phyloP scores from a whole-genome alignment of 345 rosid species.

The Pistacia vera region DNA sequence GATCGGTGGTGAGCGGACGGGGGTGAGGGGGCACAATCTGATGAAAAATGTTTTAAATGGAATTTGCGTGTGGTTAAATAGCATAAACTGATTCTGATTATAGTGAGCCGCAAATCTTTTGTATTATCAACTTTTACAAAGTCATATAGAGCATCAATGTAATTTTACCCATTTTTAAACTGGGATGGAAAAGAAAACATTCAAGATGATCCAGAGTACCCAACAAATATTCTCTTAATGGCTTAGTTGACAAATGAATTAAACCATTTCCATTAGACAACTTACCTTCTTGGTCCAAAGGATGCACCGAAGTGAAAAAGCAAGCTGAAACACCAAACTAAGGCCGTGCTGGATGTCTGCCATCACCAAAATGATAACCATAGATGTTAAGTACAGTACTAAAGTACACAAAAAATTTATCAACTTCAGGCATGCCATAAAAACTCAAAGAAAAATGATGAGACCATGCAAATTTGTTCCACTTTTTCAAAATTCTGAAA shows the following conservation, averaged over 20 bases:
- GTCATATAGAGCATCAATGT: constrained; percentile 1
- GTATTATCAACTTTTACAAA: constrained; percentile 5
- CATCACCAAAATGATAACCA: constrained; percentile 25
- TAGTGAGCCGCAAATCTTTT: background rate
- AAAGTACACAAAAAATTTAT: background rate
- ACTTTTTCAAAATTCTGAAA: background rate
- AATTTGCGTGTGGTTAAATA: background rate
- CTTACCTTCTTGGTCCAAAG: constrained; percentile 73
- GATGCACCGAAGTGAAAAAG: constrained; percentile 75
- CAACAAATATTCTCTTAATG: background rate
- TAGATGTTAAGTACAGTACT: background rate
- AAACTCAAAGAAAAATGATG: background rate
- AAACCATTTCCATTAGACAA: constrained; percentile 16
- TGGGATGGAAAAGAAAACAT: background rate
- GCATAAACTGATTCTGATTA: background rate
- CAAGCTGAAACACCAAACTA: constrained; percentile 88
- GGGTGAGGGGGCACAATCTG: no score
- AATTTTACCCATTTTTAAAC: background rate
- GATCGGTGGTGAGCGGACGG: no score
- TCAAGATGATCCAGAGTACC: background rate
- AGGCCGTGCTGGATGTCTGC: constrained; percentile 81
- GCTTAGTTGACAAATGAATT: no score
- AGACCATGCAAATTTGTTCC: background rate
- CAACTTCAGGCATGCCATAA: constrained; percentile 3
- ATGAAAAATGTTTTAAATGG: background rate